Conservation (phyloP, 192 early-diverging fungal species). For the Chytriomyces sp. region DNA sequence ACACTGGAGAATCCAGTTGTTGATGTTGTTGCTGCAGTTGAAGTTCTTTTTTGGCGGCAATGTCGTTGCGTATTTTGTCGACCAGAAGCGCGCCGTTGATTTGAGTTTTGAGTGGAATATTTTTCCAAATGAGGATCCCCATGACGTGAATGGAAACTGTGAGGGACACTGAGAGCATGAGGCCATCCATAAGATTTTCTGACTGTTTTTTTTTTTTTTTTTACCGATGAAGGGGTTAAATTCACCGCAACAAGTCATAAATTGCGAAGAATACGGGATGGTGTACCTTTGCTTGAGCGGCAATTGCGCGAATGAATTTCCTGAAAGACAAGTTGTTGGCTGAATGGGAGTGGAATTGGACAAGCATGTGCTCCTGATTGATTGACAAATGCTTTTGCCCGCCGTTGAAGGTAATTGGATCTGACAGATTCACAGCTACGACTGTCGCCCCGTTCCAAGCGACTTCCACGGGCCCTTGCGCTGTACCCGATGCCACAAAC, state of each 20-base stretch:
- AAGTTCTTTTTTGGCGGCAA: background rate
- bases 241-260: background rate
- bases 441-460: background rate
- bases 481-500: background rate
- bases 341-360: background rate
- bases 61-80: constrained; percentile 13
- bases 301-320: background rate
- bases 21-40: background rate
- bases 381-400: background rate
- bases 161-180: constrained; percentile 1
- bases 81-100: constrained; percentile 9
- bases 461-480: background rate
- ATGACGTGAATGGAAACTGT: constrained; percentile 10
- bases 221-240: background rate
- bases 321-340: background rate
- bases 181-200: background rate
- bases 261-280: too few relatives aligned
- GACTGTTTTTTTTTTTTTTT: background rate
- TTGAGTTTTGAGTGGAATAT: background rate
- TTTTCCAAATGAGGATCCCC: constrained; percentile 12
- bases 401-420: background rate
- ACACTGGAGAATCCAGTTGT: background rate
- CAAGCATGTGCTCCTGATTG: background rate
- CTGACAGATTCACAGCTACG: background rate
- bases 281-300: background rate